These are phyloP conservation scores for Cyberlindnera nakhonratchasimensis DNA, from an alignment of 805 yeast genomes.

Conservation along the genomic window DNA sequence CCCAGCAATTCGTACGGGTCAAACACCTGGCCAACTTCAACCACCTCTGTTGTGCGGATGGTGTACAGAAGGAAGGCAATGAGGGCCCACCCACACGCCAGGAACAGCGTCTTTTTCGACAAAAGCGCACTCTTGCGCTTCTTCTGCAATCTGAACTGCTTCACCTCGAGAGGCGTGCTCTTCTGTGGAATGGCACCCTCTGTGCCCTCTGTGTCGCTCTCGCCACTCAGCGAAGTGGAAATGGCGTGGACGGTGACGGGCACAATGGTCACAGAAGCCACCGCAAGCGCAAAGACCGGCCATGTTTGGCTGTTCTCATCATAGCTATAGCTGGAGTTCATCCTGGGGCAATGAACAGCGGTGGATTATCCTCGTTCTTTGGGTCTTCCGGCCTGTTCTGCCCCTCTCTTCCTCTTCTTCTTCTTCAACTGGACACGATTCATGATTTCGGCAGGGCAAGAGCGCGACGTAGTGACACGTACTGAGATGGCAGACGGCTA, in stretches of 20 bases:
- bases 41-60: slow-evolving; percentile 32
- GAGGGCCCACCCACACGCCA: slow-evolving; percentile 26
- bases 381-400: neutral
- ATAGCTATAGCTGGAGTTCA: slow-evolving; percentile 28
- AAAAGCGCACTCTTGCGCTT: slow-evolving; percentile 8
- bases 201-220: neutral
- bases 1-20: slow-evolving; percentile 92
- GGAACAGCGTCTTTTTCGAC: slow-evolving; percentile 18
- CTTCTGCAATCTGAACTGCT: slow-evolving; percentile 11
- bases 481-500: neutral
- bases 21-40: slow-evolving; percentile 49
- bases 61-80: slow-evolving; percentile 39
- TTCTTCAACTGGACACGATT: no score
- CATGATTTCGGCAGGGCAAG: no score
- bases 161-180: slow-evolving; percentile 10
- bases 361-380: neutral
- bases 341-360: no score
- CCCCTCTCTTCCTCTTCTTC: no score
- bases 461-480: slow-evolving; percentile 3
- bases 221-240: slow-evolving; percentile 2
- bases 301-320: slow-evolving; percentile 29
- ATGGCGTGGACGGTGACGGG: slow-evolving; percentile 22
- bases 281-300: slow-evolving; percentile 29
- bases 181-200: slow-evolving; percentile 10
- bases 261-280: slow-evolving; percentile 23